Conservation (phyloP, 2,329 filamentous ascomycete species). For the Coleophoma crateriformis region DNA sequence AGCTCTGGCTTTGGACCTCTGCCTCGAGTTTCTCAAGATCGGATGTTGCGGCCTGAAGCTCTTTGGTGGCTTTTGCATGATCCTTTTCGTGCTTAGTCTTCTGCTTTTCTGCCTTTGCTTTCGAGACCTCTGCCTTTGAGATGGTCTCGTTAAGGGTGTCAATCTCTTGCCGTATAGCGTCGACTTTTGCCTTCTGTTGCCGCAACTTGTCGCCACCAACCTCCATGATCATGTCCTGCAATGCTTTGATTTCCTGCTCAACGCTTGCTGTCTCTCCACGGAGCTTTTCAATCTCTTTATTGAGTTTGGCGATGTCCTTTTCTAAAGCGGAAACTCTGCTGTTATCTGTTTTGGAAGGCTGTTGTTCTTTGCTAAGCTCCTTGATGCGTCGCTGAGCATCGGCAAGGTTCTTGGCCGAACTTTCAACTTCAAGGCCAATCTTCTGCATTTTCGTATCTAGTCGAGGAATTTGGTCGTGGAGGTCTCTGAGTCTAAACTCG, state of each 20-base stretch:
- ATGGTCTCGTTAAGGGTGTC: slow-evolving; percentile 73
- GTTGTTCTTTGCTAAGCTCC: slow-evolving; percentile 76
- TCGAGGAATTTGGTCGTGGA: slow-evolving; percentile 74
- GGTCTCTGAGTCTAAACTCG: slow-evolving; percentile 64
- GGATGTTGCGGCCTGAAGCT: slow-evolving; percentile 63
- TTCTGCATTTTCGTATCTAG: slow-evolving; percentile 92
- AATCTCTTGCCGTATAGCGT: slow-evolving; percentile 82
- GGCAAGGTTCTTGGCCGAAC: slow-evolving; percentile 73
- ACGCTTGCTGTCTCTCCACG: slow-evolving; percentile 81
- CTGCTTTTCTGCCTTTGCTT: slow-evolving; percentile 91
- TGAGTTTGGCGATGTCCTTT: slow-evolving; percentile 69
- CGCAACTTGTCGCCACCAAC: slow-evolving; percentile 91
- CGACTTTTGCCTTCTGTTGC: slow-evolving; percentile 84
- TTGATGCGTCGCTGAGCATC: slow-evolving; percentile 82
- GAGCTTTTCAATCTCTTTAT: slow-evolving; percentile 74
- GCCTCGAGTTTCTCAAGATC: slow-evolving; percentile 76
- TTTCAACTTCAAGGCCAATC: slow-evolving; percentile 81
- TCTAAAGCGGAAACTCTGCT: slow-evolving; percentile 66
- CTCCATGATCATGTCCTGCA: slow-evolving; percentile 98
- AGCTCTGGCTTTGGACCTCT: slow-evolving; percentile 72
- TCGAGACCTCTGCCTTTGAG: slow-evolving; percentile 80
- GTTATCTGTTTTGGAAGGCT: slow-evolving; percentile 76
- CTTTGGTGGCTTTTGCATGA: slow-evolving; percentile 69
- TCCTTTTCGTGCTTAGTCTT: slow-evolving; percentile 83
- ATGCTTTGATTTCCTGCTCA: slow-evolving; percentile 84